Percentiles rank a stretch among this genome's conserved stretches.
phyloP scores from a whole-genome alignment of 345 rosid species.

The Eucalyptus paniculata region DNA sequence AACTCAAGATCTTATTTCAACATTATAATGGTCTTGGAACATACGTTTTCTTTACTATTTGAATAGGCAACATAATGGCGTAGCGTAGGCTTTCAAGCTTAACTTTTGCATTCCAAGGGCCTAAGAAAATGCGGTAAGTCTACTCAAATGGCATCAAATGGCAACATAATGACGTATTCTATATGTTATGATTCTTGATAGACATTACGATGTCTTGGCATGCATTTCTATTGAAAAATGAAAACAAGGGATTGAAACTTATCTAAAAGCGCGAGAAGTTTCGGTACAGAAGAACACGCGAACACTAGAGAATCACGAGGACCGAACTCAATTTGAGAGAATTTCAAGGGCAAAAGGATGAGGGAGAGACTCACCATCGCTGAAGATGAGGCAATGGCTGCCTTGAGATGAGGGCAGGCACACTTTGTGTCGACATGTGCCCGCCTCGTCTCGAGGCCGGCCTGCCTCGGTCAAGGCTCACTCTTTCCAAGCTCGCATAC shows the following conservation, averaged over 20 bases:
- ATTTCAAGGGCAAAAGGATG: not conserved
- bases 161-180: not conserved
- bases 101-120: not conserved
- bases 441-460: not conserved
- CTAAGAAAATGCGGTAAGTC: not conserved
- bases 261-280: too few relatives aligned
- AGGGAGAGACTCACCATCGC: not conserved
- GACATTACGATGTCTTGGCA: not conserved
- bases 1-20: not conserved
- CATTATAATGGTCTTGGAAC: not conserved
- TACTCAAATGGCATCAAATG: not conserved
- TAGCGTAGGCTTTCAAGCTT: not conserved
- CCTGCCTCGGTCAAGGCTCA: not conserved
- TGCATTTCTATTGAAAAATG: not conserved
- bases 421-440: not conserved
- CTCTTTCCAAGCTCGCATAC: not conserved
- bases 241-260: not conserved
- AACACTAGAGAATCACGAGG: too few relatives aligned
- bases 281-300: too few relatives aligned
- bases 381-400: not conserved
- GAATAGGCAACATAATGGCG: not conserved
- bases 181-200: too few relatives aligned
- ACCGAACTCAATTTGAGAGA: not conserved
- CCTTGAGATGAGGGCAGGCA: not conserved
- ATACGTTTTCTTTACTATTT: not conserved